Evolutionary conservation across 257 asterid species (phyloP).

Genomic region (Gardenia jasminoides): DNA sequence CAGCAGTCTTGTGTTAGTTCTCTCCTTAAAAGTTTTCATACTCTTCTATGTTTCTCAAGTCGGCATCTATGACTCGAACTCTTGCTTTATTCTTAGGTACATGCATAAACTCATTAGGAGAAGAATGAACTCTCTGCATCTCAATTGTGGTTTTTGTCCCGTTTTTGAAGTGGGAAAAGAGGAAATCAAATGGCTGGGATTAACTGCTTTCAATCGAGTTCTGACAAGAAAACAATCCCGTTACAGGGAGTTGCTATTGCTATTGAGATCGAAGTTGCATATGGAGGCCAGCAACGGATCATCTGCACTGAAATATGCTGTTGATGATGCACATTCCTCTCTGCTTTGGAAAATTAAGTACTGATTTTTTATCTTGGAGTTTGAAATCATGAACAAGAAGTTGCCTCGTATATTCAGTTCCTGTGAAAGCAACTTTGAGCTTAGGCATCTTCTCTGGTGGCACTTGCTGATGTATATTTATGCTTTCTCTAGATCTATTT

Average conservation of each 20-base stretch:
- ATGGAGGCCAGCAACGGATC: slow-evolving; percentile 34
- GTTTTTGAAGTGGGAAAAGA: slow-evolving; percentile 43
- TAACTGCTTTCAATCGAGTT: slow-evolving; percentile 57
- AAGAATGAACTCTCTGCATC: slow-evolving; percentile 43
- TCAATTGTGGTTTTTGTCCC: slow-evolving; percentile 45
- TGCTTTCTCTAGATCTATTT: background rate
- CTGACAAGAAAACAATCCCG: slow-evolving; percentile 62
- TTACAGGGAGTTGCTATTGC: slow-evolving; percentile 41
- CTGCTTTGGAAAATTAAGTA: slow-evolving; percentile 65
- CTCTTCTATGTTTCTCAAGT: background rate
- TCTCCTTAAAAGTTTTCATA: background rate
- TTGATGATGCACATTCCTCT: slow-evolving; percentile 61
- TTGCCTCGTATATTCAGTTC: background rate
- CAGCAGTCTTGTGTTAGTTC: background rate
- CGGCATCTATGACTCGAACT: slow-evolving; percentile 1
- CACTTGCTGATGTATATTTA: too few species aligned
- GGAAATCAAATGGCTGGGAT: slow-evolving; percentile 73
- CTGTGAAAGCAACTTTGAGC: background rate
- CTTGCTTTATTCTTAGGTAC: slow-evolving; percentile 40
- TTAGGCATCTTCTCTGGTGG: background rate
- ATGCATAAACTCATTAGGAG: slow-evolving; percentile 61
- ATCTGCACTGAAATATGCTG: slow-evolving; percentile 54
- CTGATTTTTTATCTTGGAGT: slow-evolving; percentile 21
- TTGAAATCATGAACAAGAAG: background rate
- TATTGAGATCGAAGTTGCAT: slow-evolving; percentile 43